A percentile compares a stretch with the other conserved stretches of the same genome.
Conservation (phyloP, 306 rosid genomes). For the Fragaria nilgerrensis region DNA sequence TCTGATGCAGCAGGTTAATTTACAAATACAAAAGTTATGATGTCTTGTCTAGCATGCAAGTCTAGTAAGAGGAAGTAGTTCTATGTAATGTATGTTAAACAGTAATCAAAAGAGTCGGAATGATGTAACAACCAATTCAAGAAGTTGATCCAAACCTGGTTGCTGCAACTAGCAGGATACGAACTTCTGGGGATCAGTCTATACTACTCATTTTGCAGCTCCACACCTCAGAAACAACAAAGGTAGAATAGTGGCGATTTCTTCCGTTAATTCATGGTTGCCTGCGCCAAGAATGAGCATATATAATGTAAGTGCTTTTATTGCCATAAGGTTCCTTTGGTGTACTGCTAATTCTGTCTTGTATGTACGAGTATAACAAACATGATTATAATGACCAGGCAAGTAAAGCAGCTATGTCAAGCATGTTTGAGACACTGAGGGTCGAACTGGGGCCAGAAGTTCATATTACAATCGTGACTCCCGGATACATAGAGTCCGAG, state of each 20-base stretch:
- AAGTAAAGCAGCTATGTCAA: conserved; percentile 57
- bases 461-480: conserved; percentile 58
- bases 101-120: neutral
- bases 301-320: conserved; percentile 35
- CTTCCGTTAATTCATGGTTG: conserved; percentile 63
- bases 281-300: conserved; percentile 54
- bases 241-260: conserved; percentile 64
- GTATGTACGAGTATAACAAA: neutral
- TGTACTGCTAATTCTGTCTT: neutral
- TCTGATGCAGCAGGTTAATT: neutral
- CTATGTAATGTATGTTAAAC: neutral
- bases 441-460: conserved; percentile 52
- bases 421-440: conserved; percentile 55
- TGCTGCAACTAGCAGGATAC: conserved; percentile 44
- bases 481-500: conserved; percentile 50
- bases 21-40: neutral
- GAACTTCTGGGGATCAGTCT: conserved; percentile 77
- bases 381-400: conserved; percentile 35
- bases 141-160: neutral
- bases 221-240: conserved; percentile 46
- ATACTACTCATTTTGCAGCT: conserved; percentile 49
- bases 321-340: neutral
- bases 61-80: neutral
- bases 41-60: neutral
- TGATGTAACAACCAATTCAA: neutral